Conservation (phyloP, 352 stramenopile genomes). For the Pseudoperonospora humuli region DNA sequence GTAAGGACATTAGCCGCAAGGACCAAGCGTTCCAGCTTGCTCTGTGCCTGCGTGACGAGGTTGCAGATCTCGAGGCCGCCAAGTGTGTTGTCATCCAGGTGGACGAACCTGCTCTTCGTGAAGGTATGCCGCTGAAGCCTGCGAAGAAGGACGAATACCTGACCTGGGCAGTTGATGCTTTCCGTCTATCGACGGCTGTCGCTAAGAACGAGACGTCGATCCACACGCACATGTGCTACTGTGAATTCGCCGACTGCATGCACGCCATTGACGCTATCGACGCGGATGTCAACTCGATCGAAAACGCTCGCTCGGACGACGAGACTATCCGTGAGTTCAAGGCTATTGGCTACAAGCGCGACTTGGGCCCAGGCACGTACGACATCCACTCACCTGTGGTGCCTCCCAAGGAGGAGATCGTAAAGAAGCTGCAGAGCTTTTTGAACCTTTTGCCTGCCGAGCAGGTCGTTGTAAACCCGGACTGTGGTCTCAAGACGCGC, state of each 20-base stretch:
- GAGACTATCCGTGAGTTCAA: conserved; percentile 88
- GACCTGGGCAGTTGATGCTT: conserved; percentile 74
- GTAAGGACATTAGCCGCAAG: conserved; percentile 86
- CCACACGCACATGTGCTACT: conserved; percentile 96
- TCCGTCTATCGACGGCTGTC: conserved; percentile 82
- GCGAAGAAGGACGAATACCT: conserved; percentile 81
- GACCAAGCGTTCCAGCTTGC: conserved; percentile 87
- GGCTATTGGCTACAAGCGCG: conserved; percentile 85
- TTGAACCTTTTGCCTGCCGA: conserved; percentile 65
- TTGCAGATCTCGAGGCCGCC: conserved; percentile 84
- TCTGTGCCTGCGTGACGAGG: conserved; percentile 86
- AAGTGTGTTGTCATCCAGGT: conserved; percentile 89
- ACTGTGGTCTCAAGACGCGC: conserved; percentile 91
- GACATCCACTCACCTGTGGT: conserved; percentile 93
- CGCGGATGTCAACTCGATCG: conserved; percentile 92
- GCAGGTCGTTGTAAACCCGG: conserved; percentile 87
- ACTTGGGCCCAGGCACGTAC: conserved; percentile 88
- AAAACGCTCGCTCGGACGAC: conserved; percentile 88
- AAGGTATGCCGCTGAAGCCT: conserved; percentile 87
- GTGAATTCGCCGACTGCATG: conserved; percentile 92
- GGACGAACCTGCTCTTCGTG: conserved; percentile 88
- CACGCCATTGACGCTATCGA: conserved; percentile 89
- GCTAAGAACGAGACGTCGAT: conserved; percentile 87
- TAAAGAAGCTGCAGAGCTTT: conserved; percentile 85
- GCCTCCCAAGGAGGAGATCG: conserved; percentile 81